Percentiles rank a stretch among this genome's conserved stretches.
These are phyloP conservation scores for Fomitopsis pinicola DNA, from an alignment of 1,284 basidiomycete species.

Conservation along the genomic window DNA sequence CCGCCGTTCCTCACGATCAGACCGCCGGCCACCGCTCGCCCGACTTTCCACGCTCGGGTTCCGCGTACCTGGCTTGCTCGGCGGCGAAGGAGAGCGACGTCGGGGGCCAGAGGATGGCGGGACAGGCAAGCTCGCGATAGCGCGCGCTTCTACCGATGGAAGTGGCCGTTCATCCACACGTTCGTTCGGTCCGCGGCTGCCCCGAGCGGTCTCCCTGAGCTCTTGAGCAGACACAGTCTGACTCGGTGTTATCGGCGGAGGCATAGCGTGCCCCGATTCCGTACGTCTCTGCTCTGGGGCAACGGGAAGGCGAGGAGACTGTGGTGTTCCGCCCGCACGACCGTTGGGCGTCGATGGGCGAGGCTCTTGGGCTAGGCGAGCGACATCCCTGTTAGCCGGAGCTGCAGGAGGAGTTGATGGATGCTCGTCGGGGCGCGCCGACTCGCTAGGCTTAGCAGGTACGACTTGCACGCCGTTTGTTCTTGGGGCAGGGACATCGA, in stretches of 20 bases:
- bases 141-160: conserved; percentile 31
- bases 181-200: conserved; percentile 35
- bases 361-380: conserved; percentile 21
- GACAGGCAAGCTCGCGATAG: conserved; percentile 39
- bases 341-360: conserved; percentile 22
- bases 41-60: conserved; percentile 71
- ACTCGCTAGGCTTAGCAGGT: neutral
- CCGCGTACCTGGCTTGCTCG: conserved; percentile 62
- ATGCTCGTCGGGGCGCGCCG: neutral
- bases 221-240: conserved; percentile 79
- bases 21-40: conserved; percentile 59
- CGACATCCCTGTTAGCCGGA: conserved; percentile 7
- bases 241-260: conserved; percentile 73
- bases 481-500: conserved; percentile 25
- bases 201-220: conserved; percentile 71
- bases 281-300: conserved; percentile 27
- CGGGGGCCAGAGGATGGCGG: conserved; percentile 53
- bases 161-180: conserved; percentile 21
- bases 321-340: conserved; percentile 27
- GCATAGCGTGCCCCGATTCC: conserved; percentile 53
- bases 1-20: conserved; percentile 50
- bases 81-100: conserved; percentile 61
- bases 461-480: neutral
- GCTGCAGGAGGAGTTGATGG: conserved; percentile 3
- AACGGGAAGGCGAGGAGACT: conserved; percentile 37